phyloP scores from a whole-genome alignment of 2,329 filamentous ascomycete species.

The Hypoxylon sp. region DNA sequence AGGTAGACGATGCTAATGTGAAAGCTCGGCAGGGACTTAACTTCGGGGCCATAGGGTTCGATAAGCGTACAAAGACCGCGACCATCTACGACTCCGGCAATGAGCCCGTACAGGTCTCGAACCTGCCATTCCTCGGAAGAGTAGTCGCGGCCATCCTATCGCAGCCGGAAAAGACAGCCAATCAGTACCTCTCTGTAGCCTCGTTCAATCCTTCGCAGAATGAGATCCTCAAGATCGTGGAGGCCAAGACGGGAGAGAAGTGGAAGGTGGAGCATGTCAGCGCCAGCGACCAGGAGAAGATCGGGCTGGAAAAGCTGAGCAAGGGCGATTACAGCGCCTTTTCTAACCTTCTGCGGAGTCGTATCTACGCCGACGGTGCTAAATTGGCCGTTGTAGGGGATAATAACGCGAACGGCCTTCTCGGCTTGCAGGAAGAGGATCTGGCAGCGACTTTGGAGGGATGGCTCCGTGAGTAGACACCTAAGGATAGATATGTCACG shows the following conservation, averaged over 20 bases:
- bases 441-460: constrained; percentile 39
- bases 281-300: constrained; percentile 52
- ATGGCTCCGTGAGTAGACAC: constrained; percentile 38
- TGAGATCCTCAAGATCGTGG: constrained; percentile 64
- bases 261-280: constrained; percentile 59
- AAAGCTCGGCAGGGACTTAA: constrained; percentile 56
- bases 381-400: constrained; percentile 39
- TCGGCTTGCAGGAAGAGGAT: constrained; percentile 47
- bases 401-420: constrained; percentile 40
- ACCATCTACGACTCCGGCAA: constrained; percentile 69
- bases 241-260: constrained; percentile 64
- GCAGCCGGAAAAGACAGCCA: constrained; percentile 63
- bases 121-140: constrained; percentile 62
- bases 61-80: constrained; percentile 61
- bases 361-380: constrained; percentile 46
- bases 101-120: constrained; percentile 63
- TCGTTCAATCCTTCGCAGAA: constrained; percentile 70
- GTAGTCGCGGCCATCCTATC: constrained; percentile 64
- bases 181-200: constrained; percentile 68
- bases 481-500: neutral
- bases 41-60: constrained; percentile 63
- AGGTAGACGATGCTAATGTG: neutral
- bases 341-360: constrained; percentile 43
- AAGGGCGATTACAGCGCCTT: constrained; percentile 55
- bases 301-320: constrained; percentile 56